Evolutionary conservation across 176 grass and related monocot genomes (phyloP), one percentile per base, ranked within the genome.

Genomic region (Lolium multiflorum): DNA sequence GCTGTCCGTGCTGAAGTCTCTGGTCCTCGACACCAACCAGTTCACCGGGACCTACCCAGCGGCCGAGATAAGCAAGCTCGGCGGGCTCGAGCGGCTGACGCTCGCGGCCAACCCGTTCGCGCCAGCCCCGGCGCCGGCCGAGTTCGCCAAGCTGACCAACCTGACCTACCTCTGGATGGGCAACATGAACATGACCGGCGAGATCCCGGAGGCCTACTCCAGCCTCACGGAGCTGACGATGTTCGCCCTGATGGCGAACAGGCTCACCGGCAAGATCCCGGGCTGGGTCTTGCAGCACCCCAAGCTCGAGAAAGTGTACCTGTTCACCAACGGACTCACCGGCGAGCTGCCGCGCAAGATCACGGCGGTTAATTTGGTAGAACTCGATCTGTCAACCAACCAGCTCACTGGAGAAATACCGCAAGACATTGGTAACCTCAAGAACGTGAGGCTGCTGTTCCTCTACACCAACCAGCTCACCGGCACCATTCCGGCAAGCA

Each of bases 41-140:
- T 95, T 98, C 82, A 74, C 89, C 0, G 89, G 93, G 11, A 55
- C 79, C 20, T 95, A 95, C 66, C 93, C 96, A 0, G 57, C 71
- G 11, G 81, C 4, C 2, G 82, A 68, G 26, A 86, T 97, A 13
- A 82, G 82, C 79, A 61, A 52, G 4, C 89, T 94, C 44, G 0
- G 48, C 2, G 48, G 15, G 0, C 76, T 97, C 10, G 47, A 90
- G 52, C 6, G 0, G 8, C 89, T 97, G 18, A 77, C 87, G 49
- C 89, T 96, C 18, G 91, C 89, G 14, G 0, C 0, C 6, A 97
- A 97, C 58, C 18, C 48, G 43, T 97, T 97, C 80, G 28, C 70
- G 35, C 79, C 82, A 21, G 70, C 66, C 52, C 83, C 87, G 0
- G n/a, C 83, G 50, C 91, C 94, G 0, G 0, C 0, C 14, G 94